These are phyloP conservation scores for Acanthamoeba quina DNA, from an alignment of 208 protist genomes.

Conservation along the genomic window DNA sequence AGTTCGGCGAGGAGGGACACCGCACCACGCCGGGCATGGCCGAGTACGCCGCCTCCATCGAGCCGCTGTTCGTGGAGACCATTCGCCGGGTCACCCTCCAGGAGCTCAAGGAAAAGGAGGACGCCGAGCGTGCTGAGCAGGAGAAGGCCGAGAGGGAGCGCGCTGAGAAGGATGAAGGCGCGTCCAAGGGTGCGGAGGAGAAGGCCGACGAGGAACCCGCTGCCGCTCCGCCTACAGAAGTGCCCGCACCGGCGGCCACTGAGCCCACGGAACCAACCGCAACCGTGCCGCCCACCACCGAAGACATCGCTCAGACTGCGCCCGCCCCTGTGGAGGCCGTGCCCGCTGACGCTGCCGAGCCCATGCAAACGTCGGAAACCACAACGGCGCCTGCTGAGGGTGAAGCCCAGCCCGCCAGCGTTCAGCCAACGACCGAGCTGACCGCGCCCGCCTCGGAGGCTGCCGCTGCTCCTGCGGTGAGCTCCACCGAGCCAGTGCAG, in stretches of 20 bases:
- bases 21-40: slow-evolving; percentile 23
- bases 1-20: slow-evolving; percentile 5
- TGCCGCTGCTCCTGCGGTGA: too few relatives aligned
- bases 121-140: not conserved
- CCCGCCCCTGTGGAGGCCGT: not conserved
- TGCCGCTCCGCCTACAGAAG: not conserved
- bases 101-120: slow-evolving; percentile 51
- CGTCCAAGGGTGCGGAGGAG: slow-evolving; percentile 19
- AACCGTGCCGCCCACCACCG: not conserved
- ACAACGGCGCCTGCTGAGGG: not conserved
- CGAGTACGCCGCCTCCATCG: slow-evolving; percentile 56
- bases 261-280: not conserved
- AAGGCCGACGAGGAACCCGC: not conserved
- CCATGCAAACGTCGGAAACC: not conserved
- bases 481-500: too few relatives aligned
- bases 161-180: not conserved
- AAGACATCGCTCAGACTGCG: not conserved
- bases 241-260: not conserved
- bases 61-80: slow-evolving; percentile 53
- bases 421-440: not conserved
- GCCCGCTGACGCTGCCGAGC: not conserved
- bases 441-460: not conserved
- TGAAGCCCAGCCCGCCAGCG: not conserved
- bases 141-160: slow-evolving; percentile 12
- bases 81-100: slow-evolving; percentile 1